Evolutionary conservation across 2,329 filamentous ascomycete species (phyloP).

Genomic region (Exophiala xenobiotica): DNA sequence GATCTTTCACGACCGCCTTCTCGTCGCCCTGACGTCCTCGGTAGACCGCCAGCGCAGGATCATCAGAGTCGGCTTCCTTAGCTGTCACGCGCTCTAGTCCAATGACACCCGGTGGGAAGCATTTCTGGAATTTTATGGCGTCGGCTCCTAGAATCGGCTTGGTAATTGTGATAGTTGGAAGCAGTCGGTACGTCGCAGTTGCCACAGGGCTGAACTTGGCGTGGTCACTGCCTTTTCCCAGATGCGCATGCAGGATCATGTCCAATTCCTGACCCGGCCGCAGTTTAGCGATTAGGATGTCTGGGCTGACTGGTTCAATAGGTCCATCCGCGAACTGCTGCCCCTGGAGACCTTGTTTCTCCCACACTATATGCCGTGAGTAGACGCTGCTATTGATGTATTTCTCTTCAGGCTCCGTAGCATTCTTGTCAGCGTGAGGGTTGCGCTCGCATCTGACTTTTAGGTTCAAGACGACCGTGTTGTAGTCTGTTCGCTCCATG

Average conservation of each 20-base stretch:
- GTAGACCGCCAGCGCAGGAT: slow-evolving; percentile 68
- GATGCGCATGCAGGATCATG: slow-evolving; percentile 88
- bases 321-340: slow-evolving; percentile 61
- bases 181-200: slow-evolving; percentile 85
- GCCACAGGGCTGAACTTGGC: slow-evolving; percentile 97
- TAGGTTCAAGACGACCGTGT: slow-evolving; percentile 79
- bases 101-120: slow-evolving; percentile 89
- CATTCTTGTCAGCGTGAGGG: slow-evolving; percentile 65
- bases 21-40: slow-evolving; percentile 73
- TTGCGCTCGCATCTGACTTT: slow-evolving; percentile 80
- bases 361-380: slow-evolving; percentile 73
- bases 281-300: slow-evolving; percentile 92
- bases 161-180: slow-evolving; percentile 83
- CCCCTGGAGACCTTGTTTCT: slow-evolving; percentile 67
- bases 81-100: slow-evolving; percentile 69
- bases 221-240: slow-evolving; percentile 90
- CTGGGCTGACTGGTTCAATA: slow-evolving; percentile 78
- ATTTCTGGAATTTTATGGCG: slow-evolving; percentile 83
- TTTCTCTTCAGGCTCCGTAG: slow-evolving; percentile 77
- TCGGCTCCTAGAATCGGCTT: slow-evolving; percentile 82
- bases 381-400: slow-evolving; percentile 86
- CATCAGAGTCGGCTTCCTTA: slow-evolving; percentile 60
- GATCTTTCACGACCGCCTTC: slow-evolving; percentile 82
- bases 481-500: slow-evolving; percentile 66
- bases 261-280: slow-evolving; percentile 85